Evolutionary conservation across 129 eudicot genomes (phyloP), one percentile per base, ranked within the genome.

Genomic region (Ambrosia trifida): DNA sequence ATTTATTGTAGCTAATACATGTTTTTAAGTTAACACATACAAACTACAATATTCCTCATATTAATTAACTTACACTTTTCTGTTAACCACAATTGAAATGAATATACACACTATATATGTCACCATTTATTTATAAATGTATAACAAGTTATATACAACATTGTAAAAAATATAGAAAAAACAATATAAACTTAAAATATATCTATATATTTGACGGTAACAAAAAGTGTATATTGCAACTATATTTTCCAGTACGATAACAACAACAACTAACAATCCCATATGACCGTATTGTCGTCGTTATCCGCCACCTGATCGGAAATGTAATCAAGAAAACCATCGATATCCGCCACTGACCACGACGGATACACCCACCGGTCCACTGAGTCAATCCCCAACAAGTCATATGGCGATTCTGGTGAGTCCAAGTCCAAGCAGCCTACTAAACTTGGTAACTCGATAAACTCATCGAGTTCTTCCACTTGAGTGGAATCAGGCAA

Each of bases 391-490:
- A 78, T 70, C 73, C 80, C 78, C 53, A 65, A 68, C 61, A 84
- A 73, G 79, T 76, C 94, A 13, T 70, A 58, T 14, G 76, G 49
- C 59, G 83, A 77, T 69, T 74, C 82, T 53, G 88, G 40, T 54
- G 86, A 79, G 78, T 84, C 84, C 51, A 50, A 79, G 78, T 84
- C 84, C 51, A 50, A 74, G 28, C 80, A 69, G 31, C 75, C 91
- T 38, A 70, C 83, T 70, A 90, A 70, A 71, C 79, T 90, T 60
- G 96, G 96, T 52, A 90, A 65, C 83, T 90, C 91, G 43, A 80
- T 86, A 50, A 89, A 86, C 82, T 89, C 84, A 28, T 83, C 89
- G 45, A 89, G 86, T 75, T 89, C 89, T 24, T 81, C 85, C 14
- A 72, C 62, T 20, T 69, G 46, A 8, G 61, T 53, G 1, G 50